These are phyloP conservation scores for Limonium bicolor DNA, from an alignment of 148 eudicot genomes.

Conservation along the genomic window DNA sequence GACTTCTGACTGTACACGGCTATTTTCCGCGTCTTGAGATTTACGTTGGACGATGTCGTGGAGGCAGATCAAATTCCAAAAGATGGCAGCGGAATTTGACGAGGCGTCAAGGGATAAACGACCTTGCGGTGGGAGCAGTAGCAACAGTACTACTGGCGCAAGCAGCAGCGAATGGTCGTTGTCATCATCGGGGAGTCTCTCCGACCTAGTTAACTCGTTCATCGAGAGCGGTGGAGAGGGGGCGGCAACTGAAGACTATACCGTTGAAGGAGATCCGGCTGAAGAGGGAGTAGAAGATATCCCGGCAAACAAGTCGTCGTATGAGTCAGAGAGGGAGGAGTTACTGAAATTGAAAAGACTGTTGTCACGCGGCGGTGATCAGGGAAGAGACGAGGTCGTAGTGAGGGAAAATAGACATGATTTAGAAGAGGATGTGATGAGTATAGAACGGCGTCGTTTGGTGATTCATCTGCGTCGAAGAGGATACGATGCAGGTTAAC, in stretches of 20 bases:
- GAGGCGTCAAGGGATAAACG: too few relatives aligned
- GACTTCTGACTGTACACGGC: too few relatives aligned
- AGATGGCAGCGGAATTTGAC: too few relatives aligned
- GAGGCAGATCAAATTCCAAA: too few relatives aligned
- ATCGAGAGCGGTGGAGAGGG: slow-evolving; percentile 23
- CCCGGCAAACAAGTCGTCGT: neutral
- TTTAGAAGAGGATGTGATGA: slow-evolving; percentile 2
- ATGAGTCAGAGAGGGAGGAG: slow-evolving; percentile 19
- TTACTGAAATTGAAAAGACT: slow-evolving; percentile 18
- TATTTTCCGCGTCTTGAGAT: too few relatives aligned
- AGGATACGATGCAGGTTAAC: slow-evolving; percentile 65
- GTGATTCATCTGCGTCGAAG: slow-evolving; percentile 37
- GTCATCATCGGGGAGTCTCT: slow-evolving; percentile 27
- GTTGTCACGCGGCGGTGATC: slow-evolving; percentile 16
- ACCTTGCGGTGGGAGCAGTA: too few relatives aligned
- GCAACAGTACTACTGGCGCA: slow-evolving; percentile 15
- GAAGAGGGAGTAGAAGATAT: slow-evolving; percentile 3
- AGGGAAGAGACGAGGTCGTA: slow-evolving; percentile 1
- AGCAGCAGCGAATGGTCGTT: slow-evolving; percentile 66
- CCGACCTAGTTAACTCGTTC: slow-evolving; percentile 59
- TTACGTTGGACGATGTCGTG: too few relatives aligned
- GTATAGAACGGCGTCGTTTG: slow-evolving; percentile 17
- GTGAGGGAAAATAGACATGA: slow-evolving; percentile 14
- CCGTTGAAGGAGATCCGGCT: neutral
- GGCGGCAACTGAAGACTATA: neutral